Evolutionary conservation across 1,284 basidiomycete genomes (phyloP).

Genomic region (Pterulicium gracile): DNA sequence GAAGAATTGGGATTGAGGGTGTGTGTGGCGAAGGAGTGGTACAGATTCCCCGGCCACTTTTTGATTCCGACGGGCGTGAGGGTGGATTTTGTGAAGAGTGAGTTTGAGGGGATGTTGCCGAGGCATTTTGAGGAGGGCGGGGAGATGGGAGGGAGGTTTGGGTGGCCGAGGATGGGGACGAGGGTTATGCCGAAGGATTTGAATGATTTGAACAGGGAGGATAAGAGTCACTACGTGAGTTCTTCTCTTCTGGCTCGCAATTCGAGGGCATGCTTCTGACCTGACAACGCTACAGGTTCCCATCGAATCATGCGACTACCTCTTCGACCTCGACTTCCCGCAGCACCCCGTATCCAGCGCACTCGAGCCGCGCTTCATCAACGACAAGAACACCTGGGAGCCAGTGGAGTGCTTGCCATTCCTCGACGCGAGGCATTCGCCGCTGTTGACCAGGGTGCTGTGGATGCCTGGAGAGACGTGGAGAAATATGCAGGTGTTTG

Average conservation of each 20-base stretch:
- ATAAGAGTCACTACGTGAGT: constrained; percentile 73
- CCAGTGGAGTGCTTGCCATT: constrained; percentile 68
- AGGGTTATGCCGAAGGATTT: constrained; percentile 52
- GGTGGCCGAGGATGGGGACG: constrained; percentile 64
- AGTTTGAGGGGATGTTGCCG: constrained; percentile 85
- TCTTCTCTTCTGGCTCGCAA: constrained; percentile 3
- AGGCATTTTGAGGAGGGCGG: constrained; percentile 51
- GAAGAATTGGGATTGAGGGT: constrained; percentile 67
- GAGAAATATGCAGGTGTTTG: constrained; percentile 50
- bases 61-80: constrained; percentile 77
- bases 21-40: constrained; percentile 94
- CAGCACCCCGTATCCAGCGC: constrained; percentile 39
- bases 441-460: constrained; percentile 58
- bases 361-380: constrained; percentile 71
- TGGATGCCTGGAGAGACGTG: constrained; percentile 68
- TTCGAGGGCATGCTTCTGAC: constrained; percentile 4
- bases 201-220: constrained; percentile 86
- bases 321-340: constrained; percentile 82
- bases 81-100: constrained; percentile 83
- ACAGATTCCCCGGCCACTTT: constrained; percentile 89
- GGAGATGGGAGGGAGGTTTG: constrained; percentile 22
- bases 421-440: constrained; percentile 71
- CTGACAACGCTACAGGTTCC: too few species aligned
- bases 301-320: constrained; percentile 68
- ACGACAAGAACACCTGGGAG: constrained; percentile 61